Base-by-base conservation (phyloP, 2,329 filamentous ascomycete species). In the Akanthomyces dipterigenus region DNA sequence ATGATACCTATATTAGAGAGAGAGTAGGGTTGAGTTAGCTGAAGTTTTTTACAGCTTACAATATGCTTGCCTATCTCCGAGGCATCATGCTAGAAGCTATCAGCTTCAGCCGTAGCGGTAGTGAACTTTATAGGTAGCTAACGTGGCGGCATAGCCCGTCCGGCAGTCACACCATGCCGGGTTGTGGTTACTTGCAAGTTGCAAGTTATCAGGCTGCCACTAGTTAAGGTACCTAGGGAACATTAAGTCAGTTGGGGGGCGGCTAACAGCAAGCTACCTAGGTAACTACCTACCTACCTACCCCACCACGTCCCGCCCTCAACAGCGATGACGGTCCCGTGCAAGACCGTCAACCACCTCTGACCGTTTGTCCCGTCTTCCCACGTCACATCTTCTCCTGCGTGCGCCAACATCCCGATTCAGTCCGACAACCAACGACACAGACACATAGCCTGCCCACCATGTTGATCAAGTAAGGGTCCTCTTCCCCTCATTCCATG, bases 381-480 rank as follows among this genome's bases (percentile, higher is more conserved):
- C 20, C 16, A 14, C 31, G 22, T 43, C 16, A 14, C 45, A 16
- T 12, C 5, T 20, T 34, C 54, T 38, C 31, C 28, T 26, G 22
- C 50, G 36, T 34, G 22, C 20, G 11, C 16, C 5, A 40, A 18
- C 40, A 26, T 31, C 22, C 31, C 26, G 3, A 7, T 14, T 22
- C 11, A 3, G 11, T 22, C 28, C 48, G 16, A 45, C 28, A 8
- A 54, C 40, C 12, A 1, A 49, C 9, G 24, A 50, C 22, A 54
- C 53, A 45, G 7, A 58, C 26, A 51, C n/a, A 3, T 12, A 24
- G 12, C 43, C 31, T 36, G 20, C 22, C 56, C 64, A 69, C 55
- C 63, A 77, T 77, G 75, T 73, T 77, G 69, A 83, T 84, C 79
- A 84, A 84, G 81, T 83, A 61, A n/a, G 51, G 14, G 8, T 3